Percentiles rank a stretch among this genome's conserved stretches.
phyloP scores from a whole-genome alignment of 2,329 filamentous ascomycete genomes.

The Pezicula rhizophila region DNA sequence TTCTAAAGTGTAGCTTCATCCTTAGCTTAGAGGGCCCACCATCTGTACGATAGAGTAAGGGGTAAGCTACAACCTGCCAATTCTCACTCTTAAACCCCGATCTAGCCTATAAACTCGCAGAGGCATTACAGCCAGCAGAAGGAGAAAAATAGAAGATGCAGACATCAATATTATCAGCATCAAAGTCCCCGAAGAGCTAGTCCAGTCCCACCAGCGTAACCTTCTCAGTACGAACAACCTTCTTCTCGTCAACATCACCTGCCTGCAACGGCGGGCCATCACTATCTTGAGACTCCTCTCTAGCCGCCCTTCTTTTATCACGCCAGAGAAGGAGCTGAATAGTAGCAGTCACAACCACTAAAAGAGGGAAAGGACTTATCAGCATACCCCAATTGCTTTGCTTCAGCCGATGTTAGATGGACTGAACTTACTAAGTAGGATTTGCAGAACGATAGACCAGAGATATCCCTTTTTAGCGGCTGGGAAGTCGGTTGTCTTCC shows the following conservation, averaged over 20 bases:
- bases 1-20: too few species aligned
- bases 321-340: slow-evolving; percentile 27
- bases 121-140: too few species aligned
- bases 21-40: too few species aligned
- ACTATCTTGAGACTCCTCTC: background rate
- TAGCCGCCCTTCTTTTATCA: slow-evolving; percentile 14
- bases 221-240: slow-evolving; percentile 1
- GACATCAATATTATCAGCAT: too few species aligned
- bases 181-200: background rate
- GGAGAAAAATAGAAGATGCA: too few species aligned
- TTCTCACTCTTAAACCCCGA: too few species aligned
- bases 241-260: slow-evolving; percentile 14
- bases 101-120: too few species aligned
- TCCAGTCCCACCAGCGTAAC: background rate
- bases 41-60: too few species aligned
- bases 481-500: slow-evolving; percentile 35
- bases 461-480: slow-evolving; percentile 31
- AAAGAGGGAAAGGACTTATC: background rate
- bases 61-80: too few species aligned
- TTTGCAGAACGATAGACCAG: slow-evolving; percentile 30
- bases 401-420: background rate
- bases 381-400: background rate
- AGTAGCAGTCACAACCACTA: slow-evolving; percentile 22
- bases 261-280: slow-evolving; percentile 3
- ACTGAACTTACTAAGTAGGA: slow-evolving; percentile 27